Evolutionary conservation across 2,329 filamentous ascomycete species (phyloP).

Genomic region (Lasiodiplodia gonubiensis): DNA sequence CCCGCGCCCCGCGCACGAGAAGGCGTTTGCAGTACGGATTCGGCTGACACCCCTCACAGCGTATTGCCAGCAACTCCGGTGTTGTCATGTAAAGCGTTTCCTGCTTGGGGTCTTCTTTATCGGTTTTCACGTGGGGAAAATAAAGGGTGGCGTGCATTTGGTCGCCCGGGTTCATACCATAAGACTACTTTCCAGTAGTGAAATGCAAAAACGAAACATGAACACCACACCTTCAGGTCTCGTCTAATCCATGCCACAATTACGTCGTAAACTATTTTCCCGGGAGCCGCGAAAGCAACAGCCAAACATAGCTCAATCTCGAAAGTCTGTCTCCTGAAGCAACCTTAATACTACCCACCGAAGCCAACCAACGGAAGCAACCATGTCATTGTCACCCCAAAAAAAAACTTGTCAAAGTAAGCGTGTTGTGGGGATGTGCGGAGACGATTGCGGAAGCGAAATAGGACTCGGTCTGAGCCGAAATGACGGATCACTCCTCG

Average conservation of each 20-base stretch:
- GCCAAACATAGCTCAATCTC: not conserved
- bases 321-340: not conserved
- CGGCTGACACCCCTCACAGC: slow-evolving; percentile 59
- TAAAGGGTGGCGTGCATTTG: slow-evolving; percentile 28
- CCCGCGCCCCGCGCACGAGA: not conserved
- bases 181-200: slow-evolving; percentile 27
- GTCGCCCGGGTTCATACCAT: slow-evolving; percentile 29
- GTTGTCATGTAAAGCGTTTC: slow-evolving; percentile 87
- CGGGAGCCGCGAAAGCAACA: not conserved
- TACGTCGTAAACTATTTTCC: not conserved
- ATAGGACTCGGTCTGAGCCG: slow-evolving; percentile 12
- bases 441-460: slow-evolving; percentile 19
- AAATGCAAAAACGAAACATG: slow-evolving; percentile 29
- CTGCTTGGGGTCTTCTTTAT: slow-evolving; percentile 28
- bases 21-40: not conserved
- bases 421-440: not conserved
- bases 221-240: slow-evolving; percentile 19
- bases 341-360: not conserved
- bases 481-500: not conserved
- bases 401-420: not conserved
- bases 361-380: not conserved
- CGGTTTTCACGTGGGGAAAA: slow-evolving; percentile 30
- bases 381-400: not conserved
- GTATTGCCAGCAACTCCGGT: slow-evolving; percentile 99
- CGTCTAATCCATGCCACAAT: not conserved